Evolutionary conservation across 768 basidiomycete species (phyloP), one percentile per base, ranked within the genome.

Genomic region (Zangia roseola): DNA sequence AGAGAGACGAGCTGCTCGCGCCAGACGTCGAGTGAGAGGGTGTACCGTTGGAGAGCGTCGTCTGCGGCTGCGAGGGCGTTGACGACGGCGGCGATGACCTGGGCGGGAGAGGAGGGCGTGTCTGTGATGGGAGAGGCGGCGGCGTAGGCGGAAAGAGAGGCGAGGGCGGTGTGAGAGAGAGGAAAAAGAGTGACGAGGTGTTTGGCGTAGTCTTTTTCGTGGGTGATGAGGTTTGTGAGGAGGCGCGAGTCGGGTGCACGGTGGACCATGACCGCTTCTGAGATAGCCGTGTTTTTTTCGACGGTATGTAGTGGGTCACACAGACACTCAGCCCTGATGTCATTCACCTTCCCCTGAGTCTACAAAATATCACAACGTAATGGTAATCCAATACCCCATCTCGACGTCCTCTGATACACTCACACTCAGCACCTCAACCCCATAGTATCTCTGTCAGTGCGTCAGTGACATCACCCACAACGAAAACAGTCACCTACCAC

Each of bases 171-270:
- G 54, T 80, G 77, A 10, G 84, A 84, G 23, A 77, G 60, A 40
- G 81, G 78, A 20, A 90, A 73, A 34, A 88, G 72, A 17, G 71
- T 53, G n/a, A 62, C 58, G 24, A 90, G 72, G 9, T 83, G 78
- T 55, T 82, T 83, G 2, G 79, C 69, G 59, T 87, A 86, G 30
- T 86, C 85, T 60, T 86, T 88, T 65, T 91, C 88, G 53, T 82
- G 77, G 6, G 71, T 67, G 41, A 89, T 73, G 25, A 91, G 78
- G 61, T 86, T 83, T 3, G 74, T 69, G 47, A 91, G 77, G 14
- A 92, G 75, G 19, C 88, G 79, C 30, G 84, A 83, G 72, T 91
- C 88, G 10, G 83, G 71, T n/a, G 80, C 71, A 21, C 85, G 77
- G 63, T 87, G 86, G 41, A 86, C 83, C 86, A 88, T 88, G 30